phyloP scores from a whole-genome alignment of 2,329 filamentous ascomycete species.

The Lachnellula occidentalis region DNA sequence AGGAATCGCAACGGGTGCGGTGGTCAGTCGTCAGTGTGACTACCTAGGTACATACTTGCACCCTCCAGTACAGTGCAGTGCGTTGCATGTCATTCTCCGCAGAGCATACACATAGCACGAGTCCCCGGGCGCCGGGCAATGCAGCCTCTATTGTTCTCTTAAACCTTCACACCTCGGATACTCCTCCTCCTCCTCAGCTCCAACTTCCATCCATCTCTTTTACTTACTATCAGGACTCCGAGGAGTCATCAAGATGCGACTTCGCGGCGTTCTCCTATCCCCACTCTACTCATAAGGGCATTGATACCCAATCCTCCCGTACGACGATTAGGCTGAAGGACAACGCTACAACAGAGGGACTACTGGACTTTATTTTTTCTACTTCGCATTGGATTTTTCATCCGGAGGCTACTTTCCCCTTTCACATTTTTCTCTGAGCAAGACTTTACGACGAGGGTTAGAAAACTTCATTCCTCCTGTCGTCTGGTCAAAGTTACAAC shows the following conservation, averaged over 20 bases:
- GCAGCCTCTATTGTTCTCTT: not conserved
- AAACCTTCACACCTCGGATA: not conserved
- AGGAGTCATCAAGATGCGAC: conserved; percentile 22
- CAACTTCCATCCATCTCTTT: conserved; percentile 5
- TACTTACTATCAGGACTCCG: conserved; percentile 1
- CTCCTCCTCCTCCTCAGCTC: conserved; percentile 2
- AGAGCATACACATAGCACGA: not conserved
- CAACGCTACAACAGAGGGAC: conserved; percentile 16
- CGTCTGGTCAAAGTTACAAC: not conserved
- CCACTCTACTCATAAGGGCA: conserved; percentile 21
- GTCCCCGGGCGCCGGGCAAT: not conserved
- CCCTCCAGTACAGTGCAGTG: too few relatives aligned
- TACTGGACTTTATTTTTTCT: conserved; percentile 4
- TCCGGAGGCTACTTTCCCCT: not conserved
- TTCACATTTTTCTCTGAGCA: not conserved
- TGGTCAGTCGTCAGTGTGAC: conserved; percentile 1
- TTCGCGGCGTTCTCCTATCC: conserved; percentile 11
- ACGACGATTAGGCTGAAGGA: conserved; percentile 28
- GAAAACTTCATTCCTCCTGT: too few relatives aligned
- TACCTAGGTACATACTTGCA: not conserved
- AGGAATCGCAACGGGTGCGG: not conserved
- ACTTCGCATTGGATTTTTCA: not conserved
- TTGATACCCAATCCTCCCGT: conserved; percentile 25
- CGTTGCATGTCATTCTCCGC: too few relatives aligned
- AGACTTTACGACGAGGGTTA: not conserved